Conservation (phyloP, 805 yeast genomes). For the Barnettozyma californica region DNA sequence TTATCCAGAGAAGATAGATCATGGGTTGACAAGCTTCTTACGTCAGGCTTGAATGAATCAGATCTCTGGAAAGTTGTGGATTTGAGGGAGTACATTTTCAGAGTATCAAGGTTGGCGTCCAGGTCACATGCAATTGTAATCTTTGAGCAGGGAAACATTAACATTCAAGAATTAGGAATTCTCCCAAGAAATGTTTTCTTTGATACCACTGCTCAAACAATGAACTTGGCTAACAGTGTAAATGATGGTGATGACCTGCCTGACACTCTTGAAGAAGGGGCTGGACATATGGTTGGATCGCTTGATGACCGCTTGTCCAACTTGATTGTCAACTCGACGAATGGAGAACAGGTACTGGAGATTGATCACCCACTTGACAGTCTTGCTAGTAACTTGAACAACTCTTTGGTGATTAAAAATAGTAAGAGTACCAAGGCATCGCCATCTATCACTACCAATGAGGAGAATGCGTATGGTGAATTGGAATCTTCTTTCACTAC, state of each 20-base stretch:
- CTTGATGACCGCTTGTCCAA: slow-evolving; percentile 10
- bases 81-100: slow-evolving; percentile 60
- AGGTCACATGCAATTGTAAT: slow-evolving; percentile 22
- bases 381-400: slow-evolving; percentile 17
- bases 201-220: slow-evolving; percentile 28
- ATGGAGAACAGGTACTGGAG: neutral
- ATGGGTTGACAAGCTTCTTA: slow-evolving; percentile 67
- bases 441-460: slow-evolving; percentile 34
- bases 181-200: slow-evolving; percentile 50
- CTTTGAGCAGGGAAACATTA: slow-evolving; percentile 16
- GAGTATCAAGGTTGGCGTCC: slow-evolving; percentile 42
- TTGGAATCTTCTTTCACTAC: slow-evolving; percentile 25
- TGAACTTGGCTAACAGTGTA: neutral
- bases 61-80: slow-evolving; percentile 83
- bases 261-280: slow-evolving; percentile 5
- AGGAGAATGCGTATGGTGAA: slow-evolving; percentile 43
- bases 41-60: slow-evolving; percentile 65
- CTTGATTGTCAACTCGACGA: neutral
- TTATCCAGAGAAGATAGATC: slow-evolving; percentile 60
- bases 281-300: neutral
- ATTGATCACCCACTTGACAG: neutral
- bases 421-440: slow-evolving; percentile 31
- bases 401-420: slow-evolving; percentile 31
- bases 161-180: slow-evolving; percentile 30
- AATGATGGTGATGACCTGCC: slow-evolving; percentile 1